These are phyloP conservation scores for Pseudonitzschia delicatissima DNA, from an alignment of 108 stramenopile genomes.

Conservation along the genomic window DNA sequence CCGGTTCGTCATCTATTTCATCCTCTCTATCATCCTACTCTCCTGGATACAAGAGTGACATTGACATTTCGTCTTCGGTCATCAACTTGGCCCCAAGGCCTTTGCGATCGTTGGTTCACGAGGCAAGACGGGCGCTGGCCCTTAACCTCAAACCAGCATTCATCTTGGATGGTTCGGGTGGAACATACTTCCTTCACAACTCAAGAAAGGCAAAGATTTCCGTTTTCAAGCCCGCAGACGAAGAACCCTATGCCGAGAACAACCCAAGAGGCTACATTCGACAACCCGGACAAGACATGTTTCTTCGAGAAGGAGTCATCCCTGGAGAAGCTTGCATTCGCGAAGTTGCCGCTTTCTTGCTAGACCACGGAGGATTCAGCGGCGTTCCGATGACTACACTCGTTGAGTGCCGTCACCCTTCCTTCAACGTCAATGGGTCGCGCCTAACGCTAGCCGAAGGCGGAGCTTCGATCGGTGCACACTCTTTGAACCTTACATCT, in stretches of 20 bases:
- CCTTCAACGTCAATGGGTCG: constrained; percentile 80
- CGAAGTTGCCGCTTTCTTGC: constrained; percentile 96
- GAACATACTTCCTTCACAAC: constrained; percentile 94
- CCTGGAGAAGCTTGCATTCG: constrained; percentile 95
- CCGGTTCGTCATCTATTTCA: constrained; percentile 18
- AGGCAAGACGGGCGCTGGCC: constrained; percentile 61
- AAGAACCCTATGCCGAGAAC: constrained; percentile 97
- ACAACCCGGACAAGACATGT: constrained; percentile 31
- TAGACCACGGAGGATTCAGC: constrained; percentile 84
- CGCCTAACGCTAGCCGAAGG: constrained; percentile 65
- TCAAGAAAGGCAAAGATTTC: constrained; percentile 77
- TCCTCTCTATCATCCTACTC: constrained; percentile 33
- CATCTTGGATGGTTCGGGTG: constrained; percentile 93
- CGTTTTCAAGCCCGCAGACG: constrained; percentile 97
- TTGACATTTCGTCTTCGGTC: constrained; percentile 68
- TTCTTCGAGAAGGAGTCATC: constrained; percentile 81
- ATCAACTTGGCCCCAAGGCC: constrained; percentile 57
- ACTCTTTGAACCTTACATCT: constrained; percentile 47
- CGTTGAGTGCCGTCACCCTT: constrained; percentile 89
- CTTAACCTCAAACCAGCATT: constrained; percentile 85
- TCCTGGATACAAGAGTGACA: constrained; percentile 44
- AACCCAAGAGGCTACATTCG: constrained; percentile 90
- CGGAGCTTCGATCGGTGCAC: constrained; percentile 81
- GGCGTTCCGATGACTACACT: constrained; percentile 96
- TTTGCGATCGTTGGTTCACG: constrained; percentile 55